Evolutionary conservation across 2,329 filamentous ascomycete species (phyloP), one percentile per base, ranked within the genome.

Genomic region (Pseudogymnoascus sp.): DNA sequence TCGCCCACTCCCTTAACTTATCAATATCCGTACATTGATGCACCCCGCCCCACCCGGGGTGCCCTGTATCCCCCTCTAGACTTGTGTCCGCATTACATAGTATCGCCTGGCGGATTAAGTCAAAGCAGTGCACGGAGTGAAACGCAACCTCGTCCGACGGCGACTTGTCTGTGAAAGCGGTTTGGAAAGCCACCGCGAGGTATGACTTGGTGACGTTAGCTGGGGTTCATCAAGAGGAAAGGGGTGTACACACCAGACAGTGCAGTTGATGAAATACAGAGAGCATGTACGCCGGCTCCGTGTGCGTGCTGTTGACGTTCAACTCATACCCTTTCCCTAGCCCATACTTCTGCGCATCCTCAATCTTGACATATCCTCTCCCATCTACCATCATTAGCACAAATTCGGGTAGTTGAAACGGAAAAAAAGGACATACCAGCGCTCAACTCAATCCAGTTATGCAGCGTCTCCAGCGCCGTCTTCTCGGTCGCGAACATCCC

Each of bases 261-360:
- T 65, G 63, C 1, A 65, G 18, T 55, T 65, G 62, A 26, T 65
- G 63, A 30, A 65, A 65, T 35, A 62, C 62, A 0, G 62, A 60
- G 9, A 61, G 34, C 60, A 63, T 63, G 33, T 60, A 63, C 30
- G 60, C 61, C 3, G 60, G 60, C 19, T 45, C 56, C 12, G 35
- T 55, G 19, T 60, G 28, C 10, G 48, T 58, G 15, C 7, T 23
- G 26, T 37, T 34, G 18, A 58, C 18, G 4, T 55, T 19, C 21
- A 48, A 13, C 8, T 59, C 39, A 38, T 63, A 63, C 9, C 48
- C 57, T 18, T 63, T 38, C 26, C 37, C 33, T 19, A 63, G 37
- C 21, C 52, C 30, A 35, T 48, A 61, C 9, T 37, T 37, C 10
- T 60, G 52, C 3, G 28, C 19, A 35, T 63, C 18, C 12, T 60